A percentile compares a stretch with the other conserved stretches of the same genome.
Evolutionary conservation across 805 yeast genomes (phyloP).

Genomic region (Saccharomycopsis malanga): DNA sequence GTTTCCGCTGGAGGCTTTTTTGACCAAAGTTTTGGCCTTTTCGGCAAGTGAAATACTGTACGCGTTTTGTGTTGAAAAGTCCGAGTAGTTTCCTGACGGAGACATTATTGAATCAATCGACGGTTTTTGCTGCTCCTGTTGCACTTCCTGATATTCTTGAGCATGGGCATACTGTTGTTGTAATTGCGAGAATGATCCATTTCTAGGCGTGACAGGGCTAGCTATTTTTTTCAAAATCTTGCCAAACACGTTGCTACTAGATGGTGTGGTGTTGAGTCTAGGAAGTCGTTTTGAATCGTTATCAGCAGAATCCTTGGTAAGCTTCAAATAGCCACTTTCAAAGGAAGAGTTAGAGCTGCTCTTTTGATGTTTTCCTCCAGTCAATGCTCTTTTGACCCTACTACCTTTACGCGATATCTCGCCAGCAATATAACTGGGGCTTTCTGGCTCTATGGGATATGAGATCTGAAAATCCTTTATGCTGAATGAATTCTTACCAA

Average conservation of each 20-base stretch:
- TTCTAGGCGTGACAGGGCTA: conserved; percentile 8
- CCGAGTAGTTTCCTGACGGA: too few relatives aligned
- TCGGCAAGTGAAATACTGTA: too few relatives aligned
- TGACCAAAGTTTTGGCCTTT: conserved; percentile 11
- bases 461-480: background rate
- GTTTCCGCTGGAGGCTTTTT: conserved; percentile 12
- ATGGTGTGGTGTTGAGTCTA: conserved; percentile 7
- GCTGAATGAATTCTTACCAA: background rate
- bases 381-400: background rate
- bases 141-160: background rate
- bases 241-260: conserved; percentile 10
- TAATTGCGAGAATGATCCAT: background rate
- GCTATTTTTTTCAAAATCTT: conserved; percentile 13
- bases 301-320: background rate
- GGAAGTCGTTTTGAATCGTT: conserved; percentile 6
- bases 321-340: background rate
- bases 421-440: background rate
- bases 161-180: background rate
- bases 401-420: background rate
- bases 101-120: background rate
- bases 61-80: too few relatives aligned
- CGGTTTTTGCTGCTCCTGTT: background rate
- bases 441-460: background rate
- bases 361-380: conserved; percentile 4
- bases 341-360: conserved; percentile 8